Base-by-base conservation (phyloP, 805 yeast species). In the Lachancea sp. region DNA sequence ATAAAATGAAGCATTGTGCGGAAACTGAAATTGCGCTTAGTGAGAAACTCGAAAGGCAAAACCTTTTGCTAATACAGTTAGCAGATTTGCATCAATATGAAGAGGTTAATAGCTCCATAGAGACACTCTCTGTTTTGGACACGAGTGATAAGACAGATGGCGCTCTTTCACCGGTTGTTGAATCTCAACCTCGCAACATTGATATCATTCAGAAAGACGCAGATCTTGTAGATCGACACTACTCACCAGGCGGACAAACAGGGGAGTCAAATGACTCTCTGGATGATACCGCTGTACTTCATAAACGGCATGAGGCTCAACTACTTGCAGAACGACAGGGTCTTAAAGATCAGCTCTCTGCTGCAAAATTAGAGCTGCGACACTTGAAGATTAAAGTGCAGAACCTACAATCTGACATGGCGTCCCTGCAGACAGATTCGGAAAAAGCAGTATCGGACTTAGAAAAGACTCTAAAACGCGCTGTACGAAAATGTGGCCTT, bases 391-490 rank as follows among this genome's bases (percentile, higher is more conserved):
- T 35, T 9, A 36, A 42, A 8, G 44, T 45, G 9, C 44, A 46
- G 20, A 36, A 42, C 11, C 38, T 48, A 17, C 64, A 57, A 41
- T 41, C 45, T 6, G 46, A 55, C 13, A 29, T 49, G 13, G 45
- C 46, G 9, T 40, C 34, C 28, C 54, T 55, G 49, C 46, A 46
- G 33, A 50, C 44, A 38, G 52, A 51, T 20, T 46, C 50, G 28
- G 55, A 55, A 9, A 61, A 58, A 35, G 57, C 54, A 19, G 41
- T 58, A 8, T 59, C 52, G 19, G 50, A 55, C 40, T 45, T 55
- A 11, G 45, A 46, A 28, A 50, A 45, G 18, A 52, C 52, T 15
- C 30, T 42, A 9, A 43, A 44, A 21, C 36, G 37, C n/a, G 43
- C 42, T 8, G 42, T 36, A 19, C 38, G 45, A 17, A 50, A 45